Evolutionary conservation across 768 basidiomycete genomes (phyloP).

Genomic region (Naematelia aurantialba): DNA sequence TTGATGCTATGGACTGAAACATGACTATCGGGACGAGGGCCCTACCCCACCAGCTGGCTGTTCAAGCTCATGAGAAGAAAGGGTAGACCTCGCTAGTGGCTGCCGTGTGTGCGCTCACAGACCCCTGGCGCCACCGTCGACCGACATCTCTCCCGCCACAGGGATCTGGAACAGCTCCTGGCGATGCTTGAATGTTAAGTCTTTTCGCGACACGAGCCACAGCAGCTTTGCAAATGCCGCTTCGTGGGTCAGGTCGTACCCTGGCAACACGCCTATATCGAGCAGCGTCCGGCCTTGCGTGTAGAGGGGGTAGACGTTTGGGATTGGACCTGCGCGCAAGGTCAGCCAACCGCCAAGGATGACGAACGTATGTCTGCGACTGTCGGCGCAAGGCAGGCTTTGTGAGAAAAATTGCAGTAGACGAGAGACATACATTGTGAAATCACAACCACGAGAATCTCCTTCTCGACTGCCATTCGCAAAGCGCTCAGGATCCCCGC

Average conservation of each 20-base stretch:
- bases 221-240: constrained; percentile 44
- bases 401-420: too few relatives aligned
- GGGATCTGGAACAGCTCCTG: constrained; percentile 38
- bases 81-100: background rate
- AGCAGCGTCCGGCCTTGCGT: constrained; percentile 39
- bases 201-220: constrained; percentile 39
- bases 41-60: background rate
- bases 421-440: constrained; percentile 40
- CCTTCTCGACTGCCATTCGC: constrained; percentile 30
- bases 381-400: too few relatives aligned
- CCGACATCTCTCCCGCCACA: constrained; percentile 38
- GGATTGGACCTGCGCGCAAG: constrained; percentile 27
- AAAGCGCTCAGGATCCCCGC: constrained; percentile 28
- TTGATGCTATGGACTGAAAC: too few relatives aligned
- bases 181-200: constrained; percentile 35
- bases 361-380: too few relatives aligned
- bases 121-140: background rate
- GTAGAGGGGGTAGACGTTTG: constrained; percentile 43
- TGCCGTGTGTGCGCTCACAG: background rate
- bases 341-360: constrained; percentile 1
- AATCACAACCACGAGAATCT: constrained; percentile 43
- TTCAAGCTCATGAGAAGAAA: too few relatives aligned
- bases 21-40: too few relatives aligned
- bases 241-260: constrained; percentile 45
- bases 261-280: constrained; percentile 36